These are phyloP conservation scores for Ceratobasidium sp. DNA, from an alignment of 1,284 basidiomycete genomes.

Conservation along the genomic window DNA sequence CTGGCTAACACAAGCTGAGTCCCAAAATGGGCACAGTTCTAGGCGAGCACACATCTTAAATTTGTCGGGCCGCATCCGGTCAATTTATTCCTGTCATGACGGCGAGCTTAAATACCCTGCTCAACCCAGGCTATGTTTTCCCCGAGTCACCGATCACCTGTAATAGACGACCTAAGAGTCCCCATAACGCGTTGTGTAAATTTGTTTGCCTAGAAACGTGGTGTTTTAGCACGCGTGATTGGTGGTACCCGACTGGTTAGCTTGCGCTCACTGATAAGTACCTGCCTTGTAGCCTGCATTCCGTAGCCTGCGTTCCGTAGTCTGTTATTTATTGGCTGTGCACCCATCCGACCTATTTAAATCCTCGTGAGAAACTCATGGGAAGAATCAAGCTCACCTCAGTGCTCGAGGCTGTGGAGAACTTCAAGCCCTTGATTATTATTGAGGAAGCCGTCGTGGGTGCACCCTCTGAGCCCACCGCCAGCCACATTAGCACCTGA, in stretches of 20 bases:
- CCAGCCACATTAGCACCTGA: background rate
- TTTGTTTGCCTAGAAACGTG: too few species aligned
- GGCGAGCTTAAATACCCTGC: too few species aligned
- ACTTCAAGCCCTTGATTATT: background rate
- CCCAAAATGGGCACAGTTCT: too few species aligned
- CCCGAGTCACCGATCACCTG: too few species aligned
- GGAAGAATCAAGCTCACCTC: background rate
- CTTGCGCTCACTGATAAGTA: slow-evolving; percentile 50
- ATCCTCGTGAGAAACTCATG: slow-evolving; percentile 14
- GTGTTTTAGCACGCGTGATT: slow-evolving; percentile 68
- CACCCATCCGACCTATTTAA: background rate
- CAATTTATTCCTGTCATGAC: too few species aligned
- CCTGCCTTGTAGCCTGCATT: background rate
- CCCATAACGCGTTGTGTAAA: too few species aligned
- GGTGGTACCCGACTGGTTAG: slow-evolving; percentile 83
- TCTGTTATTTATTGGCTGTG: background rate
- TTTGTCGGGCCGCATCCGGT: too few species aligned
- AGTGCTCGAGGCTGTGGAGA: slow-evolving; percentile 5
- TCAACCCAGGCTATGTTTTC: too few species aligned
- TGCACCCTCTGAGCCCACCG: background rate
- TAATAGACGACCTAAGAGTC: too few species aligned
- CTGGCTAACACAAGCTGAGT: too few species aligned
- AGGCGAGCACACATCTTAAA: too few species aligned
- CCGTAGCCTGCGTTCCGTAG: too few species aligned
- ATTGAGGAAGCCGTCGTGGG: background rate